Evolutionary conservation across 331 rosid species (phyloP), one percentile per base, ranked within the genome.

Genomic region (Erythrophleum ivorense): DNA sequence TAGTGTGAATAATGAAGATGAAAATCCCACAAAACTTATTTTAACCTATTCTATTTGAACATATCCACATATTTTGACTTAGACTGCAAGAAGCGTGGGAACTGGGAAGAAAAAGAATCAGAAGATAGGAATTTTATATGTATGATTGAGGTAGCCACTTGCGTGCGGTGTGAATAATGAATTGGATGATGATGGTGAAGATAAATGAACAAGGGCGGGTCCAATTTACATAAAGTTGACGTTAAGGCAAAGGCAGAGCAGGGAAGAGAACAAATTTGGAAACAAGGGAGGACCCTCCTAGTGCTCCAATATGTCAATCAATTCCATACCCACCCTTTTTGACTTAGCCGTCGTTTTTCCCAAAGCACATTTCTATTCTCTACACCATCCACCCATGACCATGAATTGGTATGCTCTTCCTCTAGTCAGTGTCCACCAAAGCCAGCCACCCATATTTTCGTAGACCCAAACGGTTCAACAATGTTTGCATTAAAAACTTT

Each of bases 261-360:
- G 43, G 52, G 4, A 49, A 73, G 58, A 46, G 36, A 46, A 79
- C 75, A 82, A 82, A 85, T 10, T 16, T 57, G 33, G 45, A 60
- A 73, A 77, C 75, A 60, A 33, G 52, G 34, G 29, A 71, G 72
- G 81, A 82, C 81, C 60, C 88, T 83, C 55, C 58, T 13, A 3
- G 9, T 9, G 64, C 45, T 14, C n/a, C 41, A 62, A 60, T 82
- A 75, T 80, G 40, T 13, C 41, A 62, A 77, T 87, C 87, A 87
- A 88, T 86, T 86, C 60, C 54, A 48, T 87, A 91, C 88, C 95
- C 83, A 87, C 86, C 80, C 80, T 80, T 76, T 85, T 90, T 90
- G 97, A 91, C 94, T 87, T 88, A 59, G 58, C 45, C 33, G 16
- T 68, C 43, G 62, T 33, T 73, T 83, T 71, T 77, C 70, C 80